Base-by-base conservation (phyloP, 495 filamentous ascomycete genomes). In the Aspergillus saccharolyticus region DNA sequence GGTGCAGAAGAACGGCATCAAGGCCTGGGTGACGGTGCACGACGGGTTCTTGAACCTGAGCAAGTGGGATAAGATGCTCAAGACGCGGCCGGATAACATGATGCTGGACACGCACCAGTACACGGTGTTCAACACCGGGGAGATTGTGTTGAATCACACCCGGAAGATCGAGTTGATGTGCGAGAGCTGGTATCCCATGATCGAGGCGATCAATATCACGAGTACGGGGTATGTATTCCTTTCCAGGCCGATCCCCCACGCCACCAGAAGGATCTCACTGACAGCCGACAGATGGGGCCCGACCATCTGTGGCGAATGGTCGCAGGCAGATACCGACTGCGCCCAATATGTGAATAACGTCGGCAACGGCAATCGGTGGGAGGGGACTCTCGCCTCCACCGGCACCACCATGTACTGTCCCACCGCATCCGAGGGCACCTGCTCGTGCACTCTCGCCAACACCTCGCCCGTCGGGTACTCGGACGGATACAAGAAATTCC, bases 271-370 rank as follows among this genome's bases (percentile, higher is more conserved):
- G 59, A 61, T 33, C 6, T 33, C 16, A n/a, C 28, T 33, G 2
- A 33, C 24, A 24, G 44, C 28, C 24, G 21, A 33, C 51, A 83
- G 82, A 42, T 99, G 91, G 79, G 95, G 95, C 0, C 94, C 94
- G 5, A 97, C 92, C n/a, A 85, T 97, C 53, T 90, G 93, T 68
- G 95, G 93, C 63, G 95, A 99, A 80, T 99, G 91, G 90, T 90
- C 87, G 3, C 94, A 97, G 79, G 93, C 95, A 44, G 95, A 99
- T 68, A 97, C 95, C 14, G 95, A 99, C 74, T 99, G 95, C 75
- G 84, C 90, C 2, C 60, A 80, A 61, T 85, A 91, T 65, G 80
- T 99, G 57, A 97, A 96, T 70, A 91, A 97, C 69, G 90, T 97
- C 52, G 88, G 87, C 61, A 79, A 83, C 59, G 95, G 95, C 53